A percentile compares a stretch with the other conserved stretches of the same genome.
These are phyloP conservation scores for Anacardium occidentale DNA, from an alignment of 345 rosid species.

Conservation along the genomic window DNA sequence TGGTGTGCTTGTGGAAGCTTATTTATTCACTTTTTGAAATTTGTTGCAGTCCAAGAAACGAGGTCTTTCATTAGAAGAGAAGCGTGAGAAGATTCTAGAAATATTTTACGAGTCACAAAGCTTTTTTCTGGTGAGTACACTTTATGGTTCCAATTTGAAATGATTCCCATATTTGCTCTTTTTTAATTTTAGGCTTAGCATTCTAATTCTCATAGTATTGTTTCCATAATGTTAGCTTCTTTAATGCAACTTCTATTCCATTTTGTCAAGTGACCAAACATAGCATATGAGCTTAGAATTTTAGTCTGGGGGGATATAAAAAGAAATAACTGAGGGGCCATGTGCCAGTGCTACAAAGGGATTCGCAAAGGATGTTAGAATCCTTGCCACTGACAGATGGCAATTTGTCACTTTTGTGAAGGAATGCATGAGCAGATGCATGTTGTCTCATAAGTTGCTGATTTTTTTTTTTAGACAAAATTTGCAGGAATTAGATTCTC, in stretches of 20 bases:
- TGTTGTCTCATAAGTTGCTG: not conserved
- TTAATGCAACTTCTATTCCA: too few relatives aligned
- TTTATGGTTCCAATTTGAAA: not conserved
- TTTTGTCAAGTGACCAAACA: not conserved
- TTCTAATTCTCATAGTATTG: not conserved
- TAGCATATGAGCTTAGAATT: too few relatives aligned
- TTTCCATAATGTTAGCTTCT: not conserved
- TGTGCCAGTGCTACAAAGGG: too few relatives aligned
- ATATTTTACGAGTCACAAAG: conserved; percentile 78
- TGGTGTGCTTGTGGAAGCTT: not conserved
- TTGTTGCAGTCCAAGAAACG: conserved; percentile 82
- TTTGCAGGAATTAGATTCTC: too few relatives aligned
- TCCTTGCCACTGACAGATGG: not conserved
- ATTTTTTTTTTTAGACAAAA: too few relatives aligned
- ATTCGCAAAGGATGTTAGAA: too few relatives aligned
- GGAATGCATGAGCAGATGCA: not conserved
- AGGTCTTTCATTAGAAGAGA: conserved; percentile 93
- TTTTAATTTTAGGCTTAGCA: not conserved
- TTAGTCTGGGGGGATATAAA: too few relatives aligned
- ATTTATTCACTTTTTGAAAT: not conserved
- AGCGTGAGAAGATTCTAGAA: conserved; percentile 91
- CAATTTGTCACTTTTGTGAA: not conserved
- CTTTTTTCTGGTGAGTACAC: conserved; percentile 75
- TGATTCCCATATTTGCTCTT: not conserved
- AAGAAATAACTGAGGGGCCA: too few relatives aligned